phyloP scores from a whole-genome alignment of 2,329 filamentous ascomycete species.

The Nectriaceae sp. region DNA sequence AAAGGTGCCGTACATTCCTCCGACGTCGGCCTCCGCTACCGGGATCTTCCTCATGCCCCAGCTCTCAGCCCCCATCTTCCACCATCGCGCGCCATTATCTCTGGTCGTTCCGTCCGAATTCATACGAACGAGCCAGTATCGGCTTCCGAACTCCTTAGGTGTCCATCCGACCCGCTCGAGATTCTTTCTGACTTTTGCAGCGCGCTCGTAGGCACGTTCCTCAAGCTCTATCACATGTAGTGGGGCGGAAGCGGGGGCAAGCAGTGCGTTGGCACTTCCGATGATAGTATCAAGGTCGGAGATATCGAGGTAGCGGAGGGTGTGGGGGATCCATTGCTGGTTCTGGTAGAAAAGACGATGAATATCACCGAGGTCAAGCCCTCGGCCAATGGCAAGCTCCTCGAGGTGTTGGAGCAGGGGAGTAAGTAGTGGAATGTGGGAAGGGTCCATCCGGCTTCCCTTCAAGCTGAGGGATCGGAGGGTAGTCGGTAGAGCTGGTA shows the following conservation, averaged over 20 bases:
- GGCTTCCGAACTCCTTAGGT: constrained; percentile 66
- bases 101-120: constrained; percentile 36
- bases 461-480: constrained; percentile 76
- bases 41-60: constrained; percentile 92
- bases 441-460: constrained; percentile 68
- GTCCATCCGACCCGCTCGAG: constrained; percentile 68
- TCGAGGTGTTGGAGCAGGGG: constrained; percentile 70
- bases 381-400: constrained; percentile 72
- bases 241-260: constrained; percentile 62
- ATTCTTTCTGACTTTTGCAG: constrained; percentile 64
- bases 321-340: constrained; percentile 49
- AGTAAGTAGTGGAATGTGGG: constrained; percentile 64
- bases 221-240: constrained; percentile 77
- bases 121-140: constrained; percentile 67
- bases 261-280: constrained; percentile 60
- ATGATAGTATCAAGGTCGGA: constrained; percentile 63
- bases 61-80: constrained; percentile 84
- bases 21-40: constrained; percentile 87
- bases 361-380: constrained; percentile 66
- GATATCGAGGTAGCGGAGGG: constrained; percentile 75
- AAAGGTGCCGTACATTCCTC: constrained; percentile 83
- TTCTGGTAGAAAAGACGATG: constrained; percentile 63
- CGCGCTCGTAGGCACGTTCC: constrained; percentile 65
- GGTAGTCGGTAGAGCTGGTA: constrained; percentile 65
- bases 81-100: constrained; percentile 58